Evolutionary conservation across 805 yeast species (phyloP).

Genomic region (Ogataea naganishii): DNA sequence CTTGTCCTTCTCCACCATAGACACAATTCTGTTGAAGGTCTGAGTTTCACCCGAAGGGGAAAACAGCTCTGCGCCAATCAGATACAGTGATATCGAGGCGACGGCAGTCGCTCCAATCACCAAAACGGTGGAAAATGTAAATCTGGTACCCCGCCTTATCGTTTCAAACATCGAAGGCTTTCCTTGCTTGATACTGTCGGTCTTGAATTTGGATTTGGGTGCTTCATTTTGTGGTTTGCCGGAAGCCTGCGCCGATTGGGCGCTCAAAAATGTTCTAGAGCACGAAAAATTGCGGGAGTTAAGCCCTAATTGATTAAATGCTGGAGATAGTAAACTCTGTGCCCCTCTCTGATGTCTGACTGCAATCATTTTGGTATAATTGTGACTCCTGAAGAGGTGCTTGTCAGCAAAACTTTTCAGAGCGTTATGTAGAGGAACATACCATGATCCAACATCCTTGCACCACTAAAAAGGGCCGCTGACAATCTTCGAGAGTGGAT

Average conservation of each 20-base stretch:
- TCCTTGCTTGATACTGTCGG: conserved; percentile 7
- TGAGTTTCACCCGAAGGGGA: conserved; percentile 90
- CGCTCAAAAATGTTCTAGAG: background rate
- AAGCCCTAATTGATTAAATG: background rate
- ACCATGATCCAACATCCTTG: no score
- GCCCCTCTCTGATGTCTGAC: conserved; percentile 6
- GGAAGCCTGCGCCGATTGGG: conserved; percentile 1
- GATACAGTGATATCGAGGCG: conserved; percentile 60
- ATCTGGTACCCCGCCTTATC: conserved; percentile 49
- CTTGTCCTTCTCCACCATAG: conserved; percentile 61
- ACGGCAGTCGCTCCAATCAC: conserved; percentile 65
- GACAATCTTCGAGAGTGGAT: no score
- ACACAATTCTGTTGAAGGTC: conserved; percentile 80
- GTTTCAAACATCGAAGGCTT: conserved; percentile 36
- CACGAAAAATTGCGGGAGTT: background rate
- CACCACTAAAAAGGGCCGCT: no score
- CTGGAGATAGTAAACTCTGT: conserved; percentile 3
- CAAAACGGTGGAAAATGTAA: conserved; percentile 49
- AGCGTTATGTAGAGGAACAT: no score
- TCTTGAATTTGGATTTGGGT: background rate
- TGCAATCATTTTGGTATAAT: no score
- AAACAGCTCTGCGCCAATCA: conserved; percentile 70
- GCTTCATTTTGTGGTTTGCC: conserved; percentile 2
- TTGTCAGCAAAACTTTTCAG: no score
- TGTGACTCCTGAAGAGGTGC: no score